phyloP scores from a whole-genome alignment of 352 stramenopile species.

The Pythium phragmiticola region DNA sequence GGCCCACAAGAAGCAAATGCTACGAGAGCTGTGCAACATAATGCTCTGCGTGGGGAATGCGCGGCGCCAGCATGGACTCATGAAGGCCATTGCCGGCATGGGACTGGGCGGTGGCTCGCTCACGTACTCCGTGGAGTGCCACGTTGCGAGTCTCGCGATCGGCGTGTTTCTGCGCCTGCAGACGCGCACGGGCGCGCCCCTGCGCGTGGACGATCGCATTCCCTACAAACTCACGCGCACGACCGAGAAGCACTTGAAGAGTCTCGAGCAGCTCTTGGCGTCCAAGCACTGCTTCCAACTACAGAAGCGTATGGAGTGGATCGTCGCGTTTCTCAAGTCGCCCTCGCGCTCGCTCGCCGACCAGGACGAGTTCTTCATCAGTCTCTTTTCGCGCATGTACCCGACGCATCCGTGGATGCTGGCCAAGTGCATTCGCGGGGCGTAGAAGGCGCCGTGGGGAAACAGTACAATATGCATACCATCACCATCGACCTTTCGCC shows the following conservation, averaged over 20 bases:
- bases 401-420: constrained; percentile 77
- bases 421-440: constrained; percentile 49
- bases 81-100: constrained; percentile 79
- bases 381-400: constrained; percentile 83
- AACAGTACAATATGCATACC: background rate
- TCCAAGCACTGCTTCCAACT: constrained; percentile 81
- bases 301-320: constrained; percentile 64
- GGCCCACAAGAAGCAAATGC: constrained; percentile 74
- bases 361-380: constrained; percentile 86
- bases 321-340: constrained; percentile 68
- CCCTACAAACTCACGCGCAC: constrained; percentile 81
- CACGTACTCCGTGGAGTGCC: constrained; percentile 77
- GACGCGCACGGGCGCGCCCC: constrained; percentile 61
- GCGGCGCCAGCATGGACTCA: constrained; percentile 75
- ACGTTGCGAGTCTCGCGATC: constrained; percentile 67
- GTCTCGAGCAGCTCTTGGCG: constrained; percentile 67
- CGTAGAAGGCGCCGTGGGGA: background rate
- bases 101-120: constrained; percentile 45
- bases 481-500: too few species aligned
- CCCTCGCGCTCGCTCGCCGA: constrained; percentile 71
- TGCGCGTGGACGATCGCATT: constrained; percentile 74
- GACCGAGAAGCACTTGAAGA: constrained; percentile 72
- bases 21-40: constrained; percentile 63
- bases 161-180: constrained; percentile 81
- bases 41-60: constrained; percentile 66